A percentile compares a stretch with the other conserved stretches of the same genome.
These are phyloP conservation scores for Magnolia changhungtana DNA, from an alignment of 164 flowering plant species.

Conservation along the genomic window DNA sequence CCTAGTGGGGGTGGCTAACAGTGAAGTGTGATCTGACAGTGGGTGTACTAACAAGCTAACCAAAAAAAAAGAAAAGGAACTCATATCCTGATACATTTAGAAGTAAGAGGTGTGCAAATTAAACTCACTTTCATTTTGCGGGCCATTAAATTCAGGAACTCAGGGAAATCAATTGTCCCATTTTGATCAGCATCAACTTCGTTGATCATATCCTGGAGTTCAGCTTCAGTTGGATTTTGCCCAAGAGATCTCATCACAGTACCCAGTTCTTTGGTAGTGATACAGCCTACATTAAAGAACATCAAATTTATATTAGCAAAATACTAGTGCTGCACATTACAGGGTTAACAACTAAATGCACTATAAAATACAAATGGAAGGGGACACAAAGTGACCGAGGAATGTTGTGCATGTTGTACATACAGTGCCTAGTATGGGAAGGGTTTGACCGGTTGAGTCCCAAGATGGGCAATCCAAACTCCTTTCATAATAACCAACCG, in stretches of 20 bases:
- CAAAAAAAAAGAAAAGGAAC: too few relatives aligned
- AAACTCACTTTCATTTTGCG: constrained; percentile 23
- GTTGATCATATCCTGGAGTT: constrained; percentile 23
- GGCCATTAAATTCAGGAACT: constrained; percentile 21
- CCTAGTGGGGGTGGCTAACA: too few relatives aligned
- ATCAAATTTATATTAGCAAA: neutral
- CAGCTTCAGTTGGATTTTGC: constrained; percentile 25
- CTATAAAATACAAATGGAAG: too few relatives aligned
- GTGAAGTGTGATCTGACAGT: too few relatives aligned
- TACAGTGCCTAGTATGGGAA: too few relatives aligned
- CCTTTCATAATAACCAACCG: too few relatives aligned
- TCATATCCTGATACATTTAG: neutral
- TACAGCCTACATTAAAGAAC: constrained; percentile 13
- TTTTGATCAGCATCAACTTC: constrained; percentile 26
- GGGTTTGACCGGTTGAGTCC: too few relatives aligned
- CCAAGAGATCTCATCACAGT: constrained; percentile 26
- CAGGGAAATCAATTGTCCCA: constrained; percentile 23
- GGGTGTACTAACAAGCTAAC: too few relatives aligned
- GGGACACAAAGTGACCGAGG: too few relatives aligned
- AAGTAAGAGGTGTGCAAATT: neutral
- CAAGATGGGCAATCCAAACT: too few relatives aligned
- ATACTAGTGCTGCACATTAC: neutral
- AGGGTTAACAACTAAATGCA: neutral
- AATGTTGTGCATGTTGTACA: too few relatives aligned
- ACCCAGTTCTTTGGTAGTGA: constrained; percentile 23